These are phyloP conservation scores for Sordariomycetes sp. DNA, from an alignment of 2,329 filamentous ascomycete genomes.

Conservation along the genomic window DNA sequence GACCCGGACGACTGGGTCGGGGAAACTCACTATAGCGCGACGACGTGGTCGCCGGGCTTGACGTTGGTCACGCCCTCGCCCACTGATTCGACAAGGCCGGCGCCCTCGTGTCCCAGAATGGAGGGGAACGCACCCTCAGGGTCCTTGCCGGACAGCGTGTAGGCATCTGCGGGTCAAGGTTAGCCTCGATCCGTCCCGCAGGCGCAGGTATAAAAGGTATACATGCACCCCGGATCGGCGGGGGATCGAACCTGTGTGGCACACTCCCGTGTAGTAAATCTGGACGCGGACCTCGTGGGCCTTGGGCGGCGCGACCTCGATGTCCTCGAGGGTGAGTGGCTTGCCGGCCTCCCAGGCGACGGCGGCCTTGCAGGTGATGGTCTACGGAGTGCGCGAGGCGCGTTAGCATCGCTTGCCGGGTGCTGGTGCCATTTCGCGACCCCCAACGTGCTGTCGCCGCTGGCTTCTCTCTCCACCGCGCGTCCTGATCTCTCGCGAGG, in stretches of 20 bases:
- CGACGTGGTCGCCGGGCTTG: conserved; percentile 83
- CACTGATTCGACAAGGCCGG: conserved; percentile 83
- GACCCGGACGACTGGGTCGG: background rate
- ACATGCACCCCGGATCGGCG: background rate
- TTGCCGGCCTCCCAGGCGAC: conserved; percentile 96
- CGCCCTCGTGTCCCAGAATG: conserved; percentile 80
- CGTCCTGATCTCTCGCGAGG: background rate
- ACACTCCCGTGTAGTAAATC: conserved; percentile 96
- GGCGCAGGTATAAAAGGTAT: background rate
- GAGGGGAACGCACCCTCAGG: conserved; percentile 90
- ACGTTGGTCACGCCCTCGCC: conserved; percentile 92
- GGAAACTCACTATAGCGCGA: conserved; percentile 64
- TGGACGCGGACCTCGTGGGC: conserved; percentile 94
- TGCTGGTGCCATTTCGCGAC: background rate
- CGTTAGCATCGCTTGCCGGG: background rate
- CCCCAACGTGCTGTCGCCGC: background rate
- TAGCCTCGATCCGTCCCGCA: background rate
- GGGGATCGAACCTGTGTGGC: conserved; percentile 65
- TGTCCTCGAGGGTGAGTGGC: conserved; percentile 75
- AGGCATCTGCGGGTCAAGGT: conserved; percentile 52
- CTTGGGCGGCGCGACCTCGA: conserved; percentile 80
- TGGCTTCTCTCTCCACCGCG: background rate
- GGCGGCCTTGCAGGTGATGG: conserved; percentile 93
- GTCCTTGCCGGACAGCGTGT: conserved; percentile 91
- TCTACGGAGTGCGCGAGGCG: conserved; percentile 32